phyloP scores from a whole-genome alignment of 2,329 filamentous ascomycete genomes.

The Keithomyces neogunnii region DNA sequence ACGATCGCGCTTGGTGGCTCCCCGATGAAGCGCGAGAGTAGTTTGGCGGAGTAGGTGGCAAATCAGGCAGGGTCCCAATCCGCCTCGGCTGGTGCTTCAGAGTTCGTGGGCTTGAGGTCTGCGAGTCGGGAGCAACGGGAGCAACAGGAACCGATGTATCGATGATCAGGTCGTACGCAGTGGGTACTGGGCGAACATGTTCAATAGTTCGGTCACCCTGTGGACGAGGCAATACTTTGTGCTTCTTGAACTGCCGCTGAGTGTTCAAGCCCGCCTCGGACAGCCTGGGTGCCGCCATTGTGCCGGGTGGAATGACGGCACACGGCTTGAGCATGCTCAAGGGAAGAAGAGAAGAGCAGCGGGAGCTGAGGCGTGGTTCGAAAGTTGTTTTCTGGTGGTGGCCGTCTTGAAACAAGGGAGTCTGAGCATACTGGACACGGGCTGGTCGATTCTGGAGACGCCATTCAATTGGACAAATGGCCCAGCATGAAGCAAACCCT shows the following conservation, averaged over 20 bases:
- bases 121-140: neutral
- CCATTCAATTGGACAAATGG: conserved; percentile 11
- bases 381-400: conserved; percentile 8
- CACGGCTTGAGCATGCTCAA: conserved; percentile 19
- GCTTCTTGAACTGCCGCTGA: conserved; percentile 36
- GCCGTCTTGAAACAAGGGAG: conserved; percentile 11
- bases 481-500: conserved; percentile 2
- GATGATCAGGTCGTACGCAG: conserved; percentile 16
- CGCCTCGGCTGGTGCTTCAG: conserved; percentile 33
- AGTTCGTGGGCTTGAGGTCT: conserved; percentile 26
- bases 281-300: conserved; percentile 23
- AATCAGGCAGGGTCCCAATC: conserved; percentile 36
- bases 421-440: conserved; percentile 13
- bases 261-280: conserved; percentile 17
- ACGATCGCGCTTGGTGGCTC: conserved; percentile 34
- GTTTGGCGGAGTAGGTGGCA: conserved; percentile 55
- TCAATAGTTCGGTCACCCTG: conserved; percentile 17
- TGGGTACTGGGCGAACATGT: conserved; percentile 15
- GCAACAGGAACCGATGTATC: conserved; percentile 13
- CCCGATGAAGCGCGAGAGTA: conserved; percentile 51
- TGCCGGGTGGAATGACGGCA: conserved; percentile 16
- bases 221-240: conserved; percentile 34
- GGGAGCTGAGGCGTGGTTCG: neutral
- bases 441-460: conserved; percentile 6
- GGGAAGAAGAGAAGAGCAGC: conserved; percentile 2